phyloP scores from a whole-genome alignment of 768 basidiomycete species.

The Paxillus involutus region DNA sequence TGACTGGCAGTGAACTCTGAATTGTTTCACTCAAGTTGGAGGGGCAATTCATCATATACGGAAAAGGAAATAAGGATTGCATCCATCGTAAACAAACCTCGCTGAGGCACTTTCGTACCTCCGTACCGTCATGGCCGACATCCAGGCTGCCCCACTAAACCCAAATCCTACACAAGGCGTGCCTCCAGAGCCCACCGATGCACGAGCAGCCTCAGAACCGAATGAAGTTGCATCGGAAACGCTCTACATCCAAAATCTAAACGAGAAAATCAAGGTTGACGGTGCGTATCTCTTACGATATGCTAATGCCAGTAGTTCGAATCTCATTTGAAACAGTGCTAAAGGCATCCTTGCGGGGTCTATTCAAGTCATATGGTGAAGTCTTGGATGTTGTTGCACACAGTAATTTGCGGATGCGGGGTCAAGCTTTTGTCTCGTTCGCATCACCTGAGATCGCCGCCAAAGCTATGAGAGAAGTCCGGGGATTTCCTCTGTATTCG shows the following conservation, averaged over 20 bases:
- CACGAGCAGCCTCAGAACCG: constrained; percentile 26
- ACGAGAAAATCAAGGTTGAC: constrained; percentile 88
- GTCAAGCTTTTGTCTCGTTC: constrained; percentile 98
- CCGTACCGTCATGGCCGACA: constrained; percentile 35
- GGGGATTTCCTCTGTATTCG: constrained; percentile 91
- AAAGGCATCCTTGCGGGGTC: constrained; percentile 79
- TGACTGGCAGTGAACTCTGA: no score
- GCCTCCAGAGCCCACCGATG: constrained; percentile 12
- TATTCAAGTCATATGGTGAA: constrained; percentile 93
- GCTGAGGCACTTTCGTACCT: background rate
- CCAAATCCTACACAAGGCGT: constrained; percentile 27
- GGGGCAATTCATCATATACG: background rate
- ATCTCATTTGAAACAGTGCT: constrained; percentile 54
- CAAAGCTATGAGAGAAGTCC: constrained; percentile 90
- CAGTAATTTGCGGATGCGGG: constrained; percentile 92
- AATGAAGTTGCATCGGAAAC: constrained; percentile 71
- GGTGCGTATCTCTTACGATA: constrained; percentile 38
- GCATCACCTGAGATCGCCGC: constrained; percentile 76
- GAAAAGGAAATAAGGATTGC: constrained; percentile 15
- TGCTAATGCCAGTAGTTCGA: constrained; percentile 8
- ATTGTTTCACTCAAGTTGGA: no score
- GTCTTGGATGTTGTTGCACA: constrained; percentile 97
- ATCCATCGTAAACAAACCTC: constrained; percentile 20
- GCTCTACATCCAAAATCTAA: constrained; percentile 93
- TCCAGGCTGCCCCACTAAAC: constrained; percentile 31